Percentiles rank a stretch among this genome's conserved stretches.
Conservation (phyloP, 768 basidiomycete species). For the Trametopsis cervina region DNA sequence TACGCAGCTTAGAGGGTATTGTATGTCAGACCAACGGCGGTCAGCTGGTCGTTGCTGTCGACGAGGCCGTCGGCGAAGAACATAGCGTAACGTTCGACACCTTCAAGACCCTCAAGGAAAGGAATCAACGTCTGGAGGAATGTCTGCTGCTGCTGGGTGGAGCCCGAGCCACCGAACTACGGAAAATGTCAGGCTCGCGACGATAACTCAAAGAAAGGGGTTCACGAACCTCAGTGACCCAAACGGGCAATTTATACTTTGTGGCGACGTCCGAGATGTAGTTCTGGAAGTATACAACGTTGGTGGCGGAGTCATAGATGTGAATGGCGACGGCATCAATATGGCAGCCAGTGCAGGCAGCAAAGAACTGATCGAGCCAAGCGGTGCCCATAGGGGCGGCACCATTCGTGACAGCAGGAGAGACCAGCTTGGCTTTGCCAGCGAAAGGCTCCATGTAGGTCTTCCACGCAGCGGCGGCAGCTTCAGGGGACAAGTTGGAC, state of each 20-base stretch:
- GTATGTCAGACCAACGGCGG: slow-evolving; percentile 21
- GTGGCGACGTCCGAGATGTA: slow-evolving; percentile 23
- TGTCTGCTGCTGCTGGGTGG: slow-evolving; percentile 17
- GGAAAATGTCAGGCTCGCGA: not conserved
- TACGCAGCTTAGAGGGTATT: slow-evolving; percentile 15
- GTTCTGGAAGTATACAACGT: slow-evolving; percentile 24
- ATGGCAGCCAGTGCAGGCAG: slow-evolving; percentile 20
- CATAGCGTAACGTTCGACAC: slow-evolving; percentile 22
- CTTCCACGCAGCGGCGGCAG: slow-evolving; percentile 24
- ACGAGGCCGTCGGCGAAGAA: slow-evolving; percentile 24
- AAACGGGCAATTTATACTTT: slow-evolving; percentile 23
- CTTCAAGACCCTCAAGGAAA: slow-evolving; percentile 22
- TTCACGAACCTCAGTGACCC: slow-evolving; percentile 23
- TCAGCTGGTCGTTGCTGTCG: slow-evolving; percentile 18
- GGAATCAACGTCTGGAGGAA: slow-evolving; percentile 23
- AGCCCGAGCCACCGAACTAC: slow-evolving; percentile 23
- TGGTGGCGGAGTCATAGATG: slow-evolving; percentile 25
- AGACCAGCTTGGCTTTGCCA: slow-evolving; percentile 24
- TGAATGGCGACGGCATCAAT: slow-evolving; percentile 25
- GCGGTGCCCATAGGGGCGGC: slow-evolving; percentile 24
- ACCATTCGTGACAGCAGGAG: slow-evolving; percentile 28
- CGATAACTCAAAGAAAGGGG: not conserved
- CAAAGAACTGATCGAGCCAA: slow-evolving; percentile 25
- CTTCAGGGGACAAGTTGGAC: slow-evolving; percentile 22
- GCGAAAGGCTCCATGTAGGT: slow-evolving; percentile 26